A percentile compares a stretch with the other conserved stretches of the same genome.
These are phyloP conservation scores for Asterochloris sp. DNA, from an alignment of 139 green algal genomes.

Conservation along the genomic window DNA sequence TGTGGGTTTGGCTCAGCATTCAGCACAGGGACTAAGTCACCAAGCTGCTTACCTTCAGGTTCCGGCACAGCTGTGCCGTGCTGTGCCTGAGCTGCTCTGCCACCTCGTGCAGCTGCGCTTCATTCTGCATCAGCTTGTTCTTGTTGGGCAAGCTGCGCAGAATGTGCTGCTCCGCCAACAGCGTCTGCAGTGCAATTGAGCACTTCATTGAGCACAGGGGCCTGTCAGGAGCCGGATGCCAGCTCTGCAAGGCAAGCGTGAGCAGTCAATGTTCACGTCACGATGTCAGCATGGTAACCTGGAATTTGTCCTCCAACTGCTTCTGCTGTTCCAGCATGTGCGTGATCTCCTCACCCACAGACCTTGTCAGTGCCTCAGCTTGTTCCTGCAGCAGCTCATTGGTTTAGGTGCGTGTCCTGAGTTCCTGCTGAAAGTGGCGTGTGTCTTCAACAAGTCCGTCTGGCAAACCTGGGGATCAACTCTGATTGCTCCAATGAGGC, in stretches of 20 bases:
- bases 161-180: slow-evolving; percentile 45
- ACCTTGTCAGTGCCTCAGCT: slow-evolving; percentile 62
- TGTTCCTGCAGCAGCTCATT: slow-evolving; percentile 32
- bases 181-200: neutral
- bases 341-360: slow-evolving; percentile 73
- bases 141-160: slow-evolving; percentile 66
- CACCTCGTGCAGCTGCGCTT: slow-evolving; percentile 56
- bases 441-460: neutral
- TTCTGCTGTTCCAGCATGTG: slow-evolving; percentile 71
- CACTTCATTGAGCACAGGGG: too few relatives aligned
- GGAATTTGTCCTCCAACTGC: slow-evolving; percentile 63
- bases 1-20: too few relatives aligned
- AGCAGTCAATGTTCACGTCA: too few relatives aligned
- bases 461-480: slow-evolving; percentile 46
- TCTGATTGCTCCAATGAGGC: slow-evolving; percentile 50
- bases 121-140: slow-evolving; percentile 52
- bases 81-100: slow-evolving; percentile 59
- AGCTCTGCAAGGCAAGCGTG: too few relatives aligned
- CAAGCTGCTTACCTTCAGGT: slow-evolving; percentile 52
- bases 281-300: slow-evolving; percentile 36
- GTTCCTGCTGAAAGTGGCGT: neutral
- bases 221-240: too few relatives aligned
- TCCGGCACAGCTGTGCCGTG: slow-evolving; percentile 70
- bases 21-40: too few relatives aligned
- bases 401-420: neutral